A percentile compares a stretch with the other conserved stretches of the same genome.
Evolutionary conservation across 2,329 filamentous ascomycete genomes (phyloP).

Genomic region (Dothistroma pini): DNA sequence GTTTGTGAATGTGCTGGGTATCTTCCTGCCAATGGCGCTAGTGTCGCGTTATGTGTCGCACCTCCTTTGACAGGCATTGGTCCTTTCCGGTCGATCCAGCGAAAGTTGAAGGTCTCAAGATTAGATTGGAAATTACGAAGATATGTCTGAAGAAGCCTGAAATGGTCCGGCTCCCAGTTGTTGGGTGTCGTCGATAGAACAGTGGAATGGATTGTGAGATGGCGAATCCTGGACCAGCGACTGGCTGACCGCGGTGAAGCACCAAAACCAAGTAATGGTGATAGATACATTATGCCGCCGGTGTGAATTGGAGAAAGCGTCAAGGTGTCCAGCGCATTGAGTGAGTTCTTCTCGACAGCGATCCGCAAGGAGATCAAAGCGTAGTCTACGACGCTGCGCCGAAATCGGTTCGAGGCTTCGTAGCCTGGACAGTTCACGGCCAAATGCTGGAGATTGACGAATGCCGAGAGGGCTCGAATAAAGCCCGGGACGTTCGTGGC

Average conservation of each 20-base stretch:
- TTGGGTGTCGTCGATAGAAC: slow-evolving; percentile 42
- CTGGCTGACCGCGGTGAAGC: slow-evolving; percentile 66
- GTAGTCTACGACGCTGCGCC: slow-evolving; percentile 78
- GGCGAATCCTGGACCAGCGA: slow-evolving; percentile 73
- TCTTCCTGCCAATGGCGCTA: slow-evolving; percentile 2
- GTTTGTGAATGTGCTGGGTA: slow-evolving; percentile 24
- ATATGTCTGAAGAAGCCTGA: slow-evolving; percentile 69
- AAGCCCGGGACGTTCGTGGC: slow-evolving; percentile 85
- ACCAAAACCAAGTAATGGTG: slow-evolving; percentile 70
- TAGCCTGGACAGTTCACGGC: slow-evolving; percentile 74
- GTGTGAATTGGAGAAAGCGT: slow-evolving; percentile 72
- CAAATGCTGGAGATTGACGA: slow-evolving; percentile 69
- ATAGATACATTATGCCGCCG: slow-evolving; percentile 71
- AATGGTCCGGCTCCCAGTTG: slow-evolving; percentile 55
- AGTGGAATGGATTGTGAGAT: slow-evolving; percentile 66
- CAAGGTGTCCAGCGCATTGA: slow-evolving; percentile 64
- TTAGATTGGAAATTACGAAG: slow-evolving; percentile 58
- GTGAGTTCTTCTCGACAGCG: slow-evolving; percentile 68
- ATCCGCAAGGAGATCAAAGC: slow-evolving; percentile 83
- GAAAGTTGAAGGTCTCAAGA: slow-evolving; percentile 62
- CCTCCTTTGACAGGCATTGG: slow-evolving; percentile 69
- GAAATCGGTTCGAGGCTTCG: slow-evolving; percentile 61
- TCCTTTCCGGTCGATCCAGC: slow-evolving; percentile 70
- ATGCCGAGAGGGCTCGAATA: slow-evolving; percentile 65
- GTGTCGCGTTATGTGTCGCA: slow-evolving; percentile 33